Evolutionary conservation across 805 yeast genomes (phyloP).

Genomic region (Kluyveromyces starmeri): DNA sequence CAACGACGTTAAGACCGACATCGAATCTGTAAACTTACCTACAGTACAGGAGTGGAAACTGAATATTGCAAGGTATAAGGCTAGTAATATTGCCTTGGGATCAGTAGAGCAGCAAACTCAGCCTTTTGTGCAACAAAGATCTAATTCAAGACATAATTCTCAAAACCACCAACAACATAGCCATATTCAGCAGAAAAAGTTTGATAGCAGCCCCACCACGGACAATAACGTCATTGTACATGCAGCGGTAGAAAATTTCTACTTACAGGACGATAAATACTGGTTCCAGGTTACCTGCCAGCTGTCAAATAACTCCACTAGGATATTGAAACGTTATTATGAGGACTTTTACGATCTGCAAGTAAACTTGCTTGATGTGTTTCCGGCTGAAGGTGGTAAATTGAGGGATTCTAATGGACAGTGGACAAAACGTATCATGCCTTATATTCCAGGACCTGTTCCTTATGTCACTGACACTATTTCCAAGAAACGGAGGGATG

Average conservation of each 20-base stretch:
- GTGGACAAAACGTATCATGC: slow-evolving; percentile 69
- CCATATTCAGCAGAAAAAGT: background rate
- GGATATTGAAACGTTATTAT: slow-evolving; percentile 78
- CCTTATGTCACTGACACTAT: slow-evolving; percentile 79
- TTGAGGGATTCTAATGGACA: slow-evolving; percentile 37
- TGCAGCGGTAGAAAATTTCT: slow-evolving; percentile 73
- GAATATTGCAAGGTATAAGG: slow-evolving; percentile 84
- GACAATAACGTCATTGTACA: slow-evolving; percentile 20
- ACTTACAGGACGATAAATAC: slow-evolving; percentile 75
- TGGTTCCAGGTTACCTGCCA: slow-evolving; percentile 74
- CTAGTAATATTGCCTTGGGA: slow-evolving; percentile 72
- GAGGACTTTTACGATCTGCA: slow-evolving; percentile 96
- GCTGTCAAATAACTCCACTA: slow-evolving; percentile 54
- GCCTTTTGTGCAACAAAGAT: slow-evolving; percentile 11
- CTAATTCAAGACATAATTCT: slow-evolving; percentile 7
- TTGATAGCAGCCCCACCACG: slow-evolving; percentile 4
- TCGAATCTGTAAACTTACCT: slow-evolving; percentile 66
- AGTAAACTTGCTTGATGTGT: slow-evolving; percentile 67
- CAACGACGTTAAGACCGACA: slow-evolving; percentile 46
- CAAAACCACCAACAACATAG: slow-evolving; percentile 13
- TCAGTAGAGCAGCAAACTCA: slow-evolving; percentile 35
- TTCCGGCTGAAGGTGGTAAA: slow-evolving; percentile 90
- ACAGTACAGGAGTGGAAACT: slow-evolving; percentile 94
- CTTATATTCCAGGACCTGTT: slow-evolving; percentile 94
- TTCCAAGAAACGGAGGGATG: slow-evolving; percentile 45